Conservation (phyloP, 1,284 basidiomycete species). For the Vanrija pseudolonga region DNA sequence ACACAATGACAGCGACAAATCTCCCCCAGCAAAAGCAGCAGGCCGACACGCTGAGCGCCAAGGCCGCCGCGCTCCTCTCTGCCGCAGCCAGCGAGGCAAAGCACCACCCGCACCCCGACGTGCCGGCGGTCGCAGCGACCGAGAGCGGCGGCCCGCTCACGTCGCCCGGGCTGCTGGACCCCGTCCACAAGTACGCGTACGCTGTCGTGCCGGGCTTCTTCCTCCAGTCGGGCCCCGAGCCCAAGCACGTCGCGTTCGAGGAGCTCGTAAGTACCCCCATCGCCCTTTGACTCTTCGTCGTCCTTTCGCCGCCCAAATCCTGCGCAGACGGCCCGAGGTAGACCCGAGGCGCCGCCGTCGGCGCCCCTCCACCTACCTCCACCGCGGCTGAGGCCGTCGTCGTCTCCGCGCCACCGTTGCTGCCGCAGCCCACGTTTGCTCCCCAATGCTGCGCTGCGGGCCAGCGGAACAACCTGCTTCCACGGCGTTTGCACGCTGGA, state of each 20-base stretch:
- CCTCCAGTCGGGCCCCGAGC: conserved; percentile 36
- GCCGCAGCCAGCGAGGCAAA: no score
- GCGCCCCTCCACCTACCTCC: neutral
- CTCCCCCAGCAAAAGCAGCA: no score
- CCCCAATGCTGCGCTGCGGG: neutral
- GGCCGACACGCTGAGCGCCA: no score
- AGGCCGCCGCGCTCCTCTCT: no score
- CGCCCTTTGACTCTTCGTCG: no score
- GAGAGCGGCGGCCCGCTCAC: conserved; percentile 32
- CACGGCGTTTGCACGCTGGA: no score
- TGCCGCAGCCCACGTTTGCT: neutral
- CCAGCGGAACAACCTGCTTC: no score
- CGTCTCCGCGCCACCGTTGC: neutral
- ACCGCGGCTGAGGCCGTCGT: neutral
- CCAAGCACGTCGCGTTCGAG: conserved; percentile 33
- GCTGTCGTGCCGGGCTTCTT: conserved; percentile 42
- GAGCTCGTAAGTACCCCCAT: conserved; percentile 33
- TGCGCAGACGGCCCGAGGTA: no score
- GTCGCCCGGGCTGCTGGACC: conserved; percentile 23
- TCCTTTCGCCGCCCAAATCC: no score
- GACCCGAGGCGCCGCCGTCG: no score
- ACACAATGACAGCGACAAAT: no score
- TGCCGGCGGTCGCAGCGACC: conserved; percentile 36
- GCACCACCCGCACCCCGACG: conserved; percentile 18
- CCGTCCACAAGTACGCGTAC: conserved; percentile 31